Percentiles rank a stretch among this genome's conserved stretches.
phyloP scores from a whole-genome alignment of 495 filamentous ascomycete genomes.

The Chaetomium fimeti region DNA sequence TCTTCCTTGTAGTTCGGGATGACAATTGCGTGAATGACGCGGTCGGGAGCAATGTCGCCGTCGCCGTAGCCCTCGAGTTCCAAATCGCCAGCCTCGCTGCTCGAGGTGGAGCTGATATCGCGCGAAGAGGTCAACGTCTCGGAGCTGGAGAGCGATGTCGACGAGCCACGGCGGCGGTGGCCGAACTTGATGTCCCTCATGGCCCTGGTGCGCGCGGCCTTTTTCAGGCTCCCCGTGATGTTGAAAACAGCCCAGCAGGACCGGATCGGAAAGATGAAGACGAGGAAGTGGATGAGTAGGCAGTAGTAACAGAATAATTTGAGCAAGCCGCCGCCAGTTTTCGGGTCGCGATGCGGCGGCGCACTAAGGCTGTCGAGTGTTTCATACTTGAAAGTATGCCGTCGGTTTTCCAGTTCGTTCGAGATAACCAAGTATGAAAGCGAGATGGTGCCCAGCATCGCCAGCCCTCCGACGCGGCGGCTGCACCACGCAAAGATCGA shows the following conservation, averaged over 20 bases:
- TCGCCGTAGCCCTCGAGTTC: conserved; percentile 44
- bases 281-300: conserved; percentile 53
- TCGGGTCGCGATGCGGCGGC: conserved; percentile 37
- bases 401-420: conserved; percentile 42
- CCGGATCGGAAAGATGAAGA: conserved; percentile 54
- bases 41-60: conserved; percentile 40
- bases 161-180: conserved; percentile 49
- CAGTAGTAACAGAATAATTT: conserved; percentile 52
- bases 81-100: conserved; percentile 49
- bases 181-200: conserved; percentile 45
- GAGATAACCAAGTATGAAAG: conserved; percentile 51
- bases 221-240: conserved; percentile 43
- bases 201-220: conserved; percentile 40
- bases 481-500: conserved; percentile 51
- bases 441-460: conserved; percentile 45
- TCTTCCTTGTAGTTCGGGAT: conserved; percentile 71
- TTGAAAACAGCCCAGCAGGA: conserved; percentile 54
- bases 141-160: conserved; percentile 51
- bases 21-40: conserved; percentile 61
- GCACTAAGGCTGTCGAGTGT: conserved; percentile 45
- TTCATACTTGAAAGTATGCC: conserved; percentile 48
- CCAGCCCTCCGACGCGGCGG: conserved; percentile 49
- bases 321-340: conserved; percentile 41
- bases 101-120: conserved; percentile 45
- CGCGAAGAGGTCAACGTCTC: conserved; percentile 51